Percentiles rank a stretch among this genome's conserved stretches.
phyloP scores from a whole-genome alignment of 2,329 filamentous ascomycete genomes.

The Colletotrichum incanum region DNA sequence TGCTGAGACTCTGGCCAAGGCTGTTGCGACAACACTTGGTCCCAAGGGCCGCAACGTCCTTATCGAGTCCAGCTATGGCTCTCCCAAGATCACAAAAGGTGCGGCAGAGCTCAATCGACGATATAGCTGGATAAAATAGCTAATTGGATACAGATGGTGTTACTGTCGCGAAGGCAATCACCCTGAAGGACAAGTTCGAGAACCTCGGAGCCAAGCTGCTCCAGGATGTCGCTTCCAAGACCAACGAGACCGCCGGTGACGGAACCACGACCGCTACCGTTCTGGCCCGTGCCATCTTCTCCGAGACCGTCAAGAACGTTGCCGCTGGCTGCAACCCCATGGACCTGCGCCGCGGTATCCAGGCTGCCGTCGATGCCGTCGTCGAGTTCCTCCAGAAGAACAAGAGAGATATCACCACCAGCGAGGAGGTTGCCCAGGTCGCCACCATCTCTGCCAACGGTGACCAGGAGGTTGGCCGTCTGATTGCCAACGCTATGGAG shows the following conservation, averaged over 20 bases:
- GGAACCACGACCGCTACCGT: slow-evolving; percentile 98
- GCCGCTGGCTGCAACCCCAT: slow-evolving; percentile 99
- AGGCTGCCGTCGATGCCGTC: slow-evolving; percentile 94
- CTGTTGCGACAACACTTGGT: slow-evolving; percentile 94
- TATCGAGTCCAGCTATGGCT: slow-evolving; percentile 98
- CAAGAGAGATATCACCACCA: slow-evolving; percentile 98
- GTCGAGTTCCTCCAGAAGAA: slow-evolving; percentile 95
- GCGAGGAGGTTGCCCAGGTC: slow-evolving; percentile 96
- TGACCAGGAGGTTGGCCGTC: slow-evolving; percentile 92
- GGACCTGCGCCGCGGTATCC: slow-evolving; percentile 97
- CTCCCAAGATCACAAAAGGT: slow-evolving; percentile 99
- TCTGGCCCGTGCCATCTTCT: slow-evolving; percentile 97
- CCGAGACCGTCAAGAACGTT: slow-evolving; percentile 99
- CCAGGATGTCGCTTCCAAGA: slow-evolving; percentile 99
- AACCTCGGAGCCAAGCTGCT: slow-evolving; percentile 97
- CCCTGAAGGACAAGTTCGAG: slow-evolving; percentile 98
- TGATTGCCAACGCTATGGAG: slow-evolving; percentile 99
- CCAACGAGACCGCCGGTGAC: slow-evolving; percentile 98
- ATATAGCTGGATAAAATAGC: slow-evolving; percentile 18
- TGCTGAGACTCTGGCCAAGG: slow-evolving; percentile 97
- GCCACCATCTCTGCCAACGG: slow-evolving; percentile 99
- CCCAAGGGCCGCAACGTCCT: slow-evolving; percentile 99
- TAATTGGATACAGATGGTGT: slow-evolving; percentile 78
- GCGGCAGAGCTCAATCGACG: slow-evolving; percentile 49
- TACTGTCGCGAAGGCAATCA: slow-evolving; percentile 90